phyloP scores from a whole-genome alignment of 768 basidiomycete genomes.

The Chalciporus chontae region DNA sequence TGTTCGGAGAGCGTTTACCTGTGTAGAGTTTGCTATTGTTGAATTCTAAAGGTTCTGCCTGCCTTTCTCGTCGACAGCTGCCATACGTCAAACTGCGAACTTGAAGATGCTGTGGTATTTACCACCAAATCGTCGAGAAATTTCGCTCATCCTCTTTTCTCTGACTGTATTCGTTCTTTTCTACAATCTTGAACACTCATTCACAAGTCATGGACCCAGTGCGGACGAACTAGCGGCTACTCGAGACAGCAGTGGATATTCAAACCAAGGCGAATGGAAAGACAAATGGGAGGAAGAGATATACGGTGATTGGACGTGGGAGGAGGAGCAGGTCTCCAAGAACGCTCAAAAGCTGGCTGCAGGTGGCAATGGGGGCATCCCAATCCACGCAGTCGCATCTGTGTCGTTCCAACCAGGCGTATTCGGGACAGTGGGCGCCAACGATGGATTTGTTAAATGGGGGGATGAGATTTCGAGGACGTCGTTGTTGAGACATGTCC shows the following conservation, averaged over 20 bases:
- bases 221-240: constrained; percentile 25
- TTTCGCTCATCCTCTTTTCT: constrained; percentile 63
- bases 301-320: constrained; percentile 69
- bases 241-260: constrained; percentile 1
- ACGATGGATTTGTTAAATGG: constrained; percentile 58
- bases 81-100: neutral
- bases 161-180: constrained; percentile 65
- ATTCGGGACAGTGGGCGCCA: constrained; percentile 34
- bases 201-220: constrained; percentile 51
- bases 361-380: neutral
- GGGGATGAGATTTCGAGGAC: constrained; percentile 52
- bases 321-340: constrained; percentile 54
- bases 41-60: neutral
- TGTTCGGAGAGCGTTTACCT: neutral
- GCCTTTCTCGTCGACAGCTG: neutral
- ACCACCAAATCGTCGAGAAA: constrained; percentile 70
- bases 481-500: constrained; percentile 55
- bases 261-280: constrained; percentile 39
- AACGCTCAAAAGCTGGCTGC: constrained; percentile 48
- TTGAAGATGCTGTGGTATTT: constrained; percentile 55
- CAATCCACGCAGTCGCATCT: constrained; percentile 9
- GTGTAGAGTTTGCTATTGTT: neutral
- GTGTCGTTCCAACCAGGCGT: constrained; percentile 22
- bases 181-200: constrained; percentile 68
- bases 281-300: constrained; percentile 57